A percentile compares a stretch with the other conserved stretches of the same genome.
Evolutionary conservation across 225 moss, liverwort and hornwort genomes (phyloP).

Genomic region (Anthoceros angustus): DNA sequence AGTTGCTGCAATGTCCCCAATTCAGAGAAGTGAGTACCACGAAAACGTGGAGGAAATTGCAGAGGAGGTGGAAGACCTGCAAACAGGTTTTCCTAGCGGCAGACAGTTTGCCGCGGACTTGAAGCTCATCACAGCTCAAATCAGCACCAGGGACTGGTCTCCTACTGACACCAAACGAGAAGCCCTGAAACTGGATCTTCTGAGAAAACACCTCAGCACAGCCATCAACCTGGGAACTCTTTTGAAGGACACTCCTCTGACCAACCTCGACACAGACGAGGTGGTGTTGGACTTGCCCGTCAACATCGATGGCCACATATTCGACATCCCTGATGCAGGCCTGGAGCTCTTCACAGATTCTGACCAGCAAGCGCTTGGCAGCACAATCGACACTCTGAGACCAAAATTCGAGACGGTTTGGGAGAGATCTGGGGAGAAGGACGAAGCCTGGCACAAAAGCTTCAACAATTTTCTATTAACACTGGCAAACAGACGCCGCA

Average conservation of each 20-base stretch:
- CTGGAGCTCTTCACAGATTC: conserved; percentile 16
- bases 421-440: conserved; percentile 13
- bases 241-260: conserved; percentile 7
- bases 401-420: neutral
- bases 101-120: conserved; percentile 26
- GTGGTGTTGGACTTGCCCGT: conserved; percentile 16
- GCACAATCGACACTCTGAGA: conserved; percentile 1
- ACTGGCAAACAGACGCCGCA: conserved; percentile 17
- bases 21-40: conserved; percentile 34
- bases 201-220: conserved; percentile 19
- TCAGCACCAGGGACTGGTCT: conserved; percentile 44
- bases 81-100: conserved; percentile 18
- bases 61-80: conserved; percentile 14
- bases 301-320: neutral
- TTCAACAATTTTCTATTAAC: conserved; percentile 28
- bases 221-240: conserved; percentile 23
- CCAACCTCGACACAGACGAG: conserved; percentile 22
- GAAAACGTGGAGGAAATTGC: conserved; percentile 42
- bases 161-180: conserved; percentile 38
- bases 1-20: conserved; percentile 44
- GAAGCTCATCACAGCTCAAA: conserved; percentile 35
- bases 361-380: neutral
- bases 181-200: conserved; percentile 26
- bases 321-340: conserved; percentile 13
- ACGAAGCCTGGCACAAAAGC: conserved; percentile 34